These are phyloP conservation scores for Graphilbum fragrans DNA, from an alignment of 2,329 filamentous ascomycete genomes.

Conservation along the genomic window DNA sequence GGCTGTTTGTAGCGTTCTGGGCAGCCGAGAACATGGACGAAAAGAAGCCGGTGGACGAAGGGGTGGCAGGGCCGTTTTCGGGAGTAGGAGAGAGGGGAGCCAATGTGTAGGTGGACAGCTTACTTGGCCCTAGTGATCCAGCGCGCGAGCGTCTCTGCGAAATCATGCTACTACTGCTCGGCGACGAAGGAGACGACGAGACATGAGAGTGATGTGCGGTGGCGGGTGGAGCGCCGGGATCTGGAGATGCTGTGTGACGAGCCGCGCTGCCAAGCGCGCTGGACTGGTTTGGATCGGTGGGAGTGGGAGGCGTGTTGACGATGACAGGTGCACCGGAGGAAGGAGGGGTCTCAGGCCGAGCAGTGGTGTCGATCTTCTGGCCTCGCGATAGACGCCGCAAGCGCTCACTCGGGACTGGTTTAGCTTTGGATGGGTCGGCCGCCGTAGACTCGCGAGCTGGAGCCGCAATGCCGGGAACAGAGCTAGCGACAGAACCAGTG, in stretches of 20 bases:
- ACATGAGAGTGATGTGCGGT: slow-evolving; percentile 30
- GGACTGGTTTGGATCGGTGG: slow-evolving; percentile 30
- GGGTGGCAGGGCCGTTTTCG: slow-evolving; percentile 45
- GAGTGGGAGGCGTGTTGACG: slow-evolving; percentile 55
- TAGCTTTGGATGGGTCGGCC: slow-evolving; percentile 3
- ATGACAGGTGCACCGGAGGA: slow-evolving; percentile 37
- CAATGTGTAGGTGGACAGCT: slow-evolving; percentile 65
- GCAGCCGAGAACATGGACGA: slow-evolving; percentile 86
- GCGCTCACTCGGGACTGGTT: slow-evolving; percentile 10
- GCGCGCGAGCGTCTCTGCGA: slow-evolving; percentile 48
- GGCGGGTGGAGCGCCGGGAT: slow-evolving; percentile 6
- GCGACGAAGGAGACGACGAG: slow-evolving; percentile 32
- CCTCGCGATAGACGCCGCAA: slow-evolving; percentile 17
- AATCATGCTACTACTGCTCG: slow-evolving; percentile 54
- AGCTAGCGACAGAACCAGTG: no score
- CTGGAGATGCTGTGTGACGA: not conserved
- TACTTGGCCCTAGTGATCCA: slow-evolving; percentile 60
- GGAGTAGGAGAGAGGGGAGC: slow-evolving; percentile 64
- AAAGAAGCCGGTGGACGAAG: slow-evolving; percentile 66
- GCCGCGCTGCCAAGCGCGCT: slow-evolving; percentile 2
- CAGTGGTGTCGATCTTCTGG: slow-evolving; percentile 17
- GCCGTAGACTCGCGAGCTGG: not conserved
- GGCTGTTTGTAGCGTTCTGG: slow-evolving; percentile 73
- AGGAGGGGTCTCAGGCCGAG: slow-evolving; percentile 35
- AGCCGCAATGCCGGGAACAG: not conserved